Conservation (phyloP, 176 grass and related monocot species). For the Carex pumila region DNA sequence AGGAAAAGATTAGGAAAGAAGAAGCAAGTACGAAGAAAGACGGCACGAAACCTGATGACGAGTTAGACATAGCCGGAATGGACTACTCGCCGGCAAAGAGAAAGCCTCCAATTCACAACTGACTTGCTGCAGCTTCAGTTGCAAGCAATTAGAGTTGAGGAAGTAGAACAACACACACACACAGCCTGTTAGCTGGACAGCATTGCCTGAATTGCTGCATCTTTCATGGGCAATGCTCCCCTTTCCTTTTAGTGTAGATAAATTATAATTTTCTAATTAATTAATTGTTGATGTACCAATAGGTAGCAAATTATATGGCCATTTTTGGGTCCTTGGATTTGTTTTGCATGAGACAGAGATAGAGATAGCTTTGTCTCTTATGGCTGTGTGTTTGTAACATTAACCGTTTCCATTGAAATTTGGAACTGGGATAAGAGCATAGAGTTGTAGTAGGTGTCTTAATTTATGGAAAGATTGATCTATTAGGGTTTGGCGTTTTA, state of each 20-base stretch:
- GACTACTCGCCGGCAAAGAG: slow-evolving; percentile 83
- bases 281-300: slow-evolving; percentile 25
- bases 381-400: slow-evolving; percentile 18
- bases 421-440: background rate
- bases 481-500: background rate
- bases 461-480: slow-evolving; percentile 14
- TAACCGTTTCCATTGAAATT: slow-evolving; percentile 3
- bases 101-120: slow-evolving; percentile 97
- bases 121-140: slow-evolving; percentile 1
- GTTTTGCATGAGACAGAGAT: slow-evolving; percentile 32
- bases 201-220: slow-evolving; percentile 75
- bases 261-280: slow-evolving; percentile 14
- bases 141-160: slow-evolving; percentile 11
- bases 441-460: slow-evolving; percentile 25
- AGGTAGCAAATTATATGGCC: background rate
- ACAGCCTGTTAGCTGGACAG: slow-evolving; percentile 47
- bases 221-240: slow-evolving; percentile 57
- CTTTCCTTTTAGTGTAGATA: slow-evolving; percentile 29
- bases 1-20: background rate
- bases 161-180: slow-evolving; percentile 43
- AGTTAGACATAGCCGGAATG: slow-evolving; percentile 84
- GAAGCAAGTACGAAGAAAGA: background rate
- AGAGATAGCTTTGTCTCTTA: slow-evolving; percentile 31
- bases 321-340: background rate
- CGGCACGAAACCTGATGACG: slow-evolving; percentile 32